These are phyloP conservation scores for Lipomyces kockii DNA, from an alignment of 805 yeast species.

Conservation along the genomic window DNA sequence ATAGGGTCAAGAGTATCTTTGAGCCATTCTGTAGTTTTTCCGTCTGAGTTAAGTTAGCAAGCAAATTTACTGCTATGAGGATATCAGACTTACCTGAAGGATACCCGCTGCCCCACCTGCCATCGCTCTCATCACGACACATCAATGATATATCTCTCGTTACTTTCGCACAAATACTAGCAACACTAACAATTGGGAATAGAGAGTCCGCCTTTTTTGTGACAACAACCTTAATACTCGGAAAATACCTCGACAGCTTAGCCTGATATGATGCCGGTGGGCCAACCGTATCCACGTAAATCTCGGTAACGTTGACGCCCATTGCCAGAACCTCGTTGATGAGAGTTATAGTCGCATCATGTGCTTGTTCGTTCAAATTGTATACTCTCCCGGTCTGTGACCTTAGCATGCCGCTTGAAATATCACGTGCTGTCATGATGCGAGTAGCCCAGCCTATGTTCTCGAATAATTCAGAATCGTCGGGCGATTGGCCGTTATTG, in stretches of 20 bases:
- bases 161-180: slow-evolving; percentile 94
- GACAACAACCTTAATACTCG: slow-evolving; percentile 72
- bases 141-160: slow-evolving; percentile 76
- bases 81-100: slow-evolving; percentile 55
- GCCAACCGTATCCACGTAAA: slow-evolving; percentile 95
- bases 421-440: slow-evolving; percentile 83
- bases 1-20: slow-evolving; percentile 63
- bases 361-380: slow-evolving; percentile 94
- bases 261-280: slow-evolving; percentile 85
- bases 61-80: neutral
- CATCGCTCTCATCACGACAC: slow-evolving; percentile 41
- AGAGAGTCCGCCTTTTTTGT: slow-evolving; percentile 94
- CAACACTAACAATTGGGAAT: slow-evolving; percentile 91
- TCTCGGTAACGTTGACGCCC: slow-evolving; percentile 68
- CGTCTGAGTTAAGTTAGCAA: slow-evolving; percentile 54
- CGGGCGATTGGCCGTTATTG: slow-evolving; percentile 38
- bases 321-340: slow-evolving; percentile 65
- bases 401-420: slow-evolving; percentile 84
- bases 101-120: slow-evolving; percentile 84
- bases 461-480: slow-evolving; percentile 50
- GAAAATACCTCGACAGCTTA: slow-evolving; percentile 72
- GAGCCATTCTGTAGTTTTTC: slow-evolving; percentile 81
- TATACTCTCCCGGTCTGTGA: slow-evolving; percentile 57
- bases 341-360: slow-evolving; percentile 84
- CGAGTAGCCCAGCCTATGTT: slow-evolving; percentile 89